Conservation (phyloP, 805 yeast genomes). For the Kodamaea neixiangensis region DNA sequence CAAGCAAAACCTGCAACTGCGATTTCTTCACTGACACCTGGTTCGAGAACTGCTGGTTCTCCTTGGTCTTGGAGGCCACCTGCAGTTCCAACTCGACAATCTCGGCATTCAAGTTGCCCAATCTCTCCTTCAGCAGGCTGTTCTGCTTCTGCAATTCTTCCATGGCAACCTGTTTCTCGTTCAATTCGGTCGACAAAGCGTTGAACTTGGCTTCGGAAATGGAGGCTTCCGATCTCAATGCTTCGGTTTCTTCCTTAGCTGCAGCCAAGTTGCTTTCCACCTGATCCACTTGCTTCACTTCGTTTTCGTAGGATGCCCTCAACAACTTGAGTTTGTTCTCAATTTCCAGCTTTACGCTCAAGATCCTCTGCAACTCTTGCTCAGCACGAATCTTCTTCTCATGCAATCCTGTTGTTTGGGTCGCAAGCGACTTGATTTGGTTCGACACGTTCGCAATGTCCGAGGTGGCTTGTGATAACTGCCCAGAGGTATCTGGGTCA, state of each 20-base stretch:
- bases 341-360: conserved; percentile 67
- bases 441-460: conserved; percentile 86
- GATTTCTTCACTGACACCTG: conserved; percentile 65
- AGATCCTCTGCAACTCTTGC: conserved; percentile 70
- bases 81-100: conserved; percentile 59
- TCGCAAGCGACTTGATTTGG: conserved; percentile 76
- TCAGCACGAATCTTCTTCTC: conserved; percentile 75
- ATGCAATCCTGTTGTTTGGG: conserved; percentile 70
- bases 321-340: conserved; percentile 68
- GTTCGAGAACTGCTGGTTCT: conserved; percentile 62
- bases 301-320: conserved; percentile 73
- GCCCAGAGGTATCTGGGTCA: conserved; percentile 62
- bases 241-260: conserved; percentile 66
- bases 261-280: conserved; percentile 63
- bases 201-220: conserved; percentile 78
- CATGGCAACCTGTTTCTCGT: conserved; percentile 57
- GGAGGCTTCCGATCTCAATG: conserved; percentile 68
- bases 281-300: conserved; percentile 71
- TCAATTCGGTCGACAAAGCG: conserved; percentile 65
- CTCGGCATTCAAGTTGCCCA: conserved; percentile 68
- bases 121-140: conserved; percentile 62
- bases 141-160: conserved; percentile 73
- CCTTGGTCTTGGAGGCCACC: conserved; percentile 51
- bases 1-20: conserved; percentile 67
- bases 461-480: conserved; percentile 74